Evolutionary conservation across 768 basidiomycete genomes (phyloP), one percentile per base, ranked within the genome.

Genomic region (Austroboletus eburneus): DNA sequence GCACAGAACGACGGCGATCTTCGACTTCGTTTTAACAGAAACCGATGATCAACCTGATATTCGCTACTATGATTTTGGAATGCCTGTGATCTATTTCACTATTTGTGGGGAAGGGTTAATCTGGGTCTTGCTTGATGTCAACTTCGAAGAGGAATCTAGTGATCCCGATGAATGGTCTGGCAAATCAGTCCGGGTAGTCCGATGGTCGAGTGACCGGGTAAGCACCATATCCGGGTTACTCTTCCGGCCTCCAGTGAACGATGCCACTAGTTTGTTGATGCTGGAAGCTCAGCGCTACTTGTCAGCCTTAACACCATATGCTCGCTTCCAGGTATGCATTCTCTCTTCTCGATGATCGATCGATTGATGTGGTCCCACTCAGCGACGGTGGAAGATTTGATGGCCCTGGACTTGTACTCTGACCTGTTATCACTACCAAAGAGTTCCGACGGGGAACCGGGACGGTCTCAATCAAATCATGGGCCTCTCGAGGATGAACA

Each of bases 1-100:
- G 4, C 27, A 24, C 58, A 91, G 89, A 17, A 77, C 80, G 3
- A 81, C 83, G 1, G 86, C 87, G 0, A 56, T 91, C 9, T 91
- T 89, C 62, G 71, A 65, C 40, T 70, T 69, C 65, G 61, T 52
- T 48, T 67, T 55, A 65, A 63, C 61, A 50, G 66, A 46, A 39
- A 51, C 37, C 39, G 54, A 33, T 43, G 55, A 50, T 36, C 54
- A 33, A 34, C 54, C 49, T 39, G 56, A 35, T 45, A 50, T 80
- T 32, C 62, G 63, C 14, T 56, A 67, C 20, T 62, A 79, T 22
- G 76, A 84, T 57, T 73, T 88, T 41, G 68, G 67, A 8, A 68
- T 65, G 36, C 87, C 87, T 13, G 68, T 90, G 5, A 59, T 85
- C 32, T 78, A 83, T 52, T 85, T 87, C 52, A 66, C 65, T 1